A percentile compares a stretch with the other conserved stretches of the same genome.
Evolutionary conservation across 352 stramenopile genomes (phyloP).

Genomic region (Globisporangium cylindrosporum): DNA sequence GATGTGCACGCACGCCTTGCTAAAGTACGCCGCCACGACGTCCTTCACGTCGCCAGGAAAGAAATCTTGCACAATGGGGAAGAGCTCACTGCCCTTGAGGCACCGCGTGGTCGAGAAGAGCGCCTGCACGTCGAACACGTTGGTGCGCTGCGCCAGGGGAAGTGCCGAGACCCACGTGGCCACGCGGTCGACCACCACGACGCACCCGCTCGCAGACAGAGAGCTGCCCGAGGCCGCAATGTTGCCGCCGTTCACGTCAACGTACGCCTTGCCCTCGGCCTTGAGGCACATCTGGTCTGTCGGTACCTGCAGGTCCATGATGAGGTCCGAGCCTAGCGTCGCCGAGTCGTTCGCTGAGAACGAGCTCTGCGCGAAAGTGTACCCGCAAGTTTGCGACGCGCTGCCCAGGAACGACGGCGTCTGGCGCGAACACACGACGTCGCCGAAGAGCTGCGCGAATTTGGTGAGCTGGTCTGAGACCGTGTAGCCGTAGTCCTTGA

Average conservation of each 20-base stretch:
- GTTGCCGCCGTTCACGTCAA: constrained; percentile 29
- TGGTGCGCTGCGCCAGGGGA: constrained; percentile 27
- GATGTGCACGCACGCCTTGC: constrained; percentile 44
- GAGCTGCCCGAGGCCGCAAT: constrained; percentile 22
- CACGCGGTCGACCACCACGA: constrained; percentile 43
- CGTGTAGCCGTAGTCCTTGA: constrained; percentile 54
- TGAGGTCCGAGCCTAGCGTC: constrained; percentile 34
- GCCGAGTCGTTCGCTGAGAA: constrained; percentile 25
- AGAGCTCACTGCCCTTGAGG: constrained; percentile 39
- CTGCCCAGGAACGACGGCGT: constrained; percentile 35
- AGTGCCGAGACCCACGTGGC: constrained; percentile 44
- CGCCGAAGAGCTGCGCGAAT: constrained; percentile 46
- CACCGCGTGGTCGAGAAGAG: constrained; percentile 42
- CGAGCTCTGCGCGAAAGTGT: constrained; percentile 40
- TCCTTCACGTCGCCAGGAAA: constrained; percentile 28
- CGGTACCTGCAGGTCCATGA: constrained; percentile 47
- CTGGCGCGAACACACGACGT: constrained; percentile 52
- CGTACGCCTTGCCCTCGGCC: constrained; percentile 48
- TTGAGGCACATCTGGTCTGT: constrained; percentile 49
- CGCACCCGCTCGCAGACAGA: constrained; percentile 39
- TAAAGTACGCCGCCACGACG: constrained; percentile 32
- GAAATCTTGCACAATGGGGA: constrained; percentile 33
- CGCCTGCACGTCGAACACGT: constrained; percentile 30
- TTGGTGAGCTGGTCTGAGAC: constrained; percentile 57
- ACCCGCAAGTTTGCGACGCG: constrained; percentile 50